Percentiles rank a stretch among this genome's conserved stretches.
These are phyloP conservation scores for Fusarium zealandicum DNA, from an alignment of 2,329 filamentous ascomycete genomes.

Conservation along the genomic window DNA sequence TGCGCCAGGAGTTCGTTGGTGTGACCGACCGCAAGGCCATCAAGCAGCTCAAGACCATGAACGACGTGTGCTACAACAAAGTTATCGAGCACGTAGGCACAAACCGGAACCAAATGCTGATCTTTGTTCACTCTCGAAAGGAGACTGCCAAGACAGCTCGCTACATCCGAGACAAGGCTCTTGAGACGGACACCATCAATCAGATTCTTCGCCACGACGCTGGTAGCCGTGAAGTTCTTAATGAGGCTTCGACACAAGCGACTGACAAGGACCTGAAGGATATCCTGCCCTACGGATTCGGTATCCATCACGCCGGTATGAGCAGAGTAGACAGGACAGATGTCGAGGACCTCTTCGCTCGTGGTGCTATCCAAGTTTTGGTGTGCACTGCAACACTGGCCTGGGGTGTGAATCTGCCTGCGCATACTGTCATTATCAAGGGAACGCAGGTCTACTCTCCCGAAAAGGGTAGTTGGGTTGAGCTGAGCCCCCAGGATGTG, in stretches of 20 bases:
- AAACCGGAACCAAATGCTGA: slow-evolving; percentile 96
- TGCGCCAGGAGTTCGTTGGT: slow-evolving; percentile 96
- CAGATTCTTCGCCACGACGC: slow-evolving; percentile 94
- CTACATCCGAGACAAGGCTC: slow-evolving; percentile 93
- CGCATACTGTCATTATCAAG: slow-evolving; percentile 98
- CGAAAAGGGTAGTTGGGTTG: slow-evolving; percentile 98
- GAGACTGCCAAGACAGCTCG: slow-evolving; percentile 97
- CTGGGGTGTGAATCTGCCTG: slow-evolving; percentile 98
- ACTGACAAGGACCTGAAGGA: slow-evolving; percentile 91
- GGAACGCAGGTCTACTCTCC: slow-evolving; percentile 98
- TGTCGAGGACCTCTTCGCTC: slow-evolving; percentile 92
- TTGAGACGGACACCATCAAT: slow-evolving; percentile 97
- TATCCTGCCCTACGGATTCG: slow-evolving; percentile 92
- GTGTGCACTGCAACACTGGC: slow-evolving; percentile 98
- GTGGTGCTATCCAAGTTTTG: slow-evolving; percentile 90
- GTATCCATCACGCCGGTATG: slow-evolving; percentile 98
- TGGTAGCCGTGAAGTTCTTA: slow-evolving; percentile 86
- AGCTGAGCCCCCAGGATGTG: slow-evolving; percentile 95
- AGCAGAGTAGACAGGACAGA: slow-evolving; percentile 92
- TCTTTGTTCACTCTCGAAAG: slow-evolving; percentile 97
- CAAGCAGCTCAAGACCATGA: slow-evolving; percentile 99
- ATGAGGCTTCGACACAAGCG: slow-evolving; percentile 82
- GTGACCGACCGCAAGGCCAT: slow-evolving; percentile 98
- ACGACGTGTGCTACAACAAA: slow-evolving; percentile 97
- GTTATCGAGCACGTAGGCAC: slow-evolving; percentile 95